These are phyloP conservation scores for Amphirosellinia nigrospora DNA, from an alignment of 495 filamentous ascomycete genomes.

Conservation along the genomic window DNA sequence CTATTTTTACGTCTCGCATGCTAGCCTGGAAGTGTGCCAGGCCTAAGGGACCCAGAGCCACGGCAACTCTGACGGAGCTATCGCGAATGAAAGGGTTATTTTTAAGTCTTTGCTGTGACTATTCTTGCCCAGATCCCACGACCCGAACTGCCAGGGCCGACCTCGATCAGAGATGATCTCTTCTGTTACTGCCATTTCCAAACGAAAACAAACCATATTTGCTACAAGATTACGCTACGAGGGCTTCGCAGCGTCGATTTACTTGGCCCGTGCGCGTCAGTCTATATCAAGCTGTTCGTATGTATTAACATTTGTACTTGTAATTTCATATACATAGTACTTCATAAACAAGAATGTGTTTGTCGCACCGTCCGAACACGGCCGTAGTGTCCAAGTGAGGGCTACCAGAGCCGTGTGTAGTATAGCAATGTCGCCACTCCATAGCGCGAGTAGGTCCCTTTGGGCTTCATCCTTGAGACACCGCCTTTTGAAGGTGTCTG, in stretches of 20 bases:
- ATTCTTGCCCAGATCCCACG: background rate
- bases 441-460: background rate
- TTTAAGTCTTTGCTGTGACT: background rate
- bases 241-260: no score
- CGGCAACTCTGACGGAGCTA: background rate
- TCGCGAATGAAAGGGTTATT: background rate
- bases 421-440: background rate
- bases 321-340: no score
- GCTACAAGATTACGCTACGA: no score
- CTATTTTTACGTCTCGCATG: constrained; percentile 2
- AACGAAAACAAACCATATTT: no score
- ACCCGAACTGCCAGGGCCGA: constrained; percentile 8
- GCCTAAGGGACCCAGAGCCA: constrained; percentile 11
- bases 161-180: background rate
- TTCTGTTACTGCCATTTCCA: no score
- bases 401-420: background rate
- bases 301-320: no score
- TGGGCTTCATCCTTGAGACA: background rate
- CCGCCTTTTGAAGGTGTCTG: background rate
- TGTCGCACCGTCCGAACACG: background rate
- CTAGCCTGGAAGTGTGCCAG: background rate
- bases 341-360: no score
- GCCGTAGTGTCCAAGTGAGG: background rate
- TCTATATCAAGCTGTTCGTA: no score
- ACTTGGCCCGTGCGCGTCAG: no score